Percentiles rank a stretch among this genome's conserved stretches.
These are phyloP conservation scores for Verticillium klebahnii DNA, from an alignment of 2,329 filamentous ascomycete genomes.

Conservation along the genomic window DNA sequence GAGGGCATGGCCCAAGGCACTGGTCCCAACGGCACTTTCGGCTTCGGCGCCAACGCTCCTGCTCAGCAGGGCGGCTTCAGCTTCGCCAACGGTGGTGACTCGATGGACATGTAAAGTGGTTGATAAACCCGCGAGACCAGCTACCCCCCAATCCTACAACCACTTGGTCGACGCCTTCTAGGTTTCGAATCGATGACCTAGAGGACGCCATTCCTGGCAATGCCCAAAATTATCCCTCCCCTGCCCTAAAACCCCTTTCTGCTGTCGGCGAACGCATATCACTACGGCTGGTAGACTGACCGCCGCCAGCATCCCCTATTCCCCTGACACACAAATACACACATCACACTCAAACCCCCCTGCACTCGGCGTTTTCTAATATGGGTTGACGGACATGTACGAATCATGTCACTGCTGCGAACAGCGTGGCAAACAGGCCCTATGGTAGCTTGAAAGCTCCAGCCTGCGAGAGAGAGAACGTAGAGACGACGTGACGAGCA, in stretches of 20 bases:
- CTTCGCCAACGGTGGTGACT: conserved; percentile 71
- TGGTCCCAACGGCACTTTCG: conserved; percentile 68
- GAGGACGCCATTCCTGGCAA: conserved; percentile 3
- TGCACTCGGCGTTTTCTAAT: conserved; percentile 25
- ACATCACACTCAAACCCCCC: conserved; percentile 7
- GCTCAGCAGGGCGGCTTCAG: conserved; percentile 76
- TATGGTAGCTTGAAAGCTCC: conserved; percentile 64
- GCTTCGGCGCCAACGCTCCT: conserved; percentile 64
- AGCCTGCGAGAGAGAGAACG: conserved; percentile 34
- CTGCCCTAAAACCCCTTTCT: not conserved
- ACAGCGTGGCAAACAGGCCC: conserved; percentile 35
- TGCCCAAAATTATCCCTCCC: conserved; percentile 6
- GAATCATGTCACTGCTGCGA: conserved; percentile 4
- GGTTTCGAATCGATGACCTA: not conserved
- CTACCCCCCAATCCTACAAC: not conserved
- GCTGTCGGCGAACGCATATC: conserved; percentile 5
- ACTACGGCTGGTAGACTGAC: conserved; percentile 6
- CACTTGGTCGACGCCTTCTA: no score
- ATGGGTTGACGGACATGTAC: conserved; percentile 30
- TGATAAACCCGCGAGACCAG: not conserved
- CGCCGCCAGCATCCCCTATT: conserved; percentile 11
- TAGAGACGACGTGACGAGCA: conserved; percentile 1
- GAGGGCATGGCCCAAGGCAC: conserved; percentile 69
- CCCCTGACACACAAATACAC: conserved; percentile 10
- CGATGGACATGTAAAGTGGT: conserved; percentile 58